Percentiles rank a stretch among this genome's conserved stretches.
phyloP scores from a whole-genome alignment of 805 yeast genomes.

The Ogataea chonburiensis region DNA sequence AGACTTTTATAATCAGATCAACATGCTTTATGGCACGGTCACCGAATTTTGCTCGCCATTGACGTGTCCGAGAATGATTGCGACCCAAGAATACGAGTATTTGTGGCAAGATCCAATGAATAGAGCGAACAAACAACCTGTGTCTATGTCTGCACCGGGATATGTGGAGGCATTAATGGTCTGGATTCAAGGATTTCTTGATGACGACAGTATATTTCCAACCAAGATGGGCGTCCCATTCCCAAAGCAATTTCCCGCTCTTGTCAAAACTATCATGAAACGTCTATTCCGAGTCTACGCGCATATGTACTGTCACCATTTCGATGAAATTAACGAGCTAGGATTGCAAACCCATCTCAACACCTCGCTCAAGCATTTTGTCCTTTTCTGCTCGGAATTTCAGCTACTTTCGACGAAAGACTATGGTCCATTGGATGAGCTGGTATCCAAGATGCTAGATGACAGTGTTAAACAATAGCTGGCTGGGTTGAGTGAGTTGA shows the following conservation, averaged over 20 bases:
- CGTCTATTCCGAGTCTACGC: slow-evolving; percentile 93
- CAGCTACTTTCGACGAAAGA: slow-evolving; percentile 74
- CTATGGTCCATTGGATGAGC: slow-evolving; percentile 87
- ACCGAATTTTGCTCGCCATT: slow-evolving; percentile 94
- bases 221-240: slow-evolving; percentile 88
- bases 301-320: slow-evolving; percentile 96
- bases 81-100: slow-evolving; percentile 95
- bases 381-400: slow-evolving; percentile 83
- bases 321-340: slow-evolving; percentile 89
- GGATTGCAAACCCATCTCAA: slow-evolving; percentile 91
- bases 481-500: not conserved
- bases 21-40: slow-evolving; percentile 93
- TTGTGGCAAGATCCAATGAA: slow-evolving; percentile 84
- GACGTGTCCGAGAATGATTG: slow-evolving; percentile 97
- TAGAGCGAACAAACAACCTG: slow-evolving; percentile 62
- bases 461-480: slow-evolving; percentile 23
- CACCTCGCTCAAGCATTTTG: slow-evolving; percentile 92
- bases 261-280: slow-evolving; percentile 84
- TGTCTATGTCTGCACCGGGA: slow-evolving; percentile 89
- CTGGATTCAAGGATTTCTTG: slow-evolving; percentile 93
- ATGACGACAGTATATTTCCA: slow-evolving; percentile 89
- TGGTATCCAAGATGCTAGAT: slow-evolving; percentile 67
- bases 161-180: slow-evolving; percentile 91
- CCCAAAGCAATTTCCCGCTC: slow-evolving; percentile 75
- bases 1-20: slow-evolving; percentile 92